Base-by-base conservation (phyloP, 495 filamentous ascomycete species). In the Pseudomonodictys pantanalensis region DNA sequence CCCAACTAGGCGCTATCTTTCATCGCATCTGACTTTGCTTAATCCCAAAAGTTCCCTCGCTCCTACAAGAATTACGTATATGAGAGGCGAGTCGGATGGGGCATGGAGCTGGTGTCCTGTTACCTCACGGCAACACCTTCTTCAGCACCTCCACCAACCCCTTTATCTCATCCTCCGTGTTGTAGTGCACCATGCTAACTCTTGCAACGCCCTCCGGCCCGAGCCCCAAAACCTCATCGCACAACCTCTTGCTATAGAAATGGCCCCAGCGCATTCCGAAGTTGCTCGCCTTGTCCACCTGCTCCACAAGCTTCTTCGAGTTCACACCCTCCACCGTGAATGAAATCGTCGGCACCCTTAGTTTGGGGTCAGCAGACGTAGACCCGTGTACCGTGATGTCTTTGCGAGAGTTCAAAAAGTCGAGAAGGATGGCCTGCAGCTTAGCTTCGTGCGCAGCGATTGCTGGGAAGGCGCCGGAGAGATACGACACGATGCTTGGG, bases 101-200 rank as follows among this genome's bases (percentile, higher is more conserved):
- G n/a, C n/a, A n/a, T n/a, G n/a, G n/a, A n/a, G n/a, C n/a, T n/a
- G n/a, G n/a, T n/a, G n/a, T n/a, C n/a, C n/a, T n/a, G n/a, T n/a
- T n/a, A n/a, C n/a, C n/a, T 39, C 25, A 62, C 15, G 58, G 52
- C 12, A 65, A 30, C 9, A 65, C 38, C n/a, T 60, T 56, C 38
- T 57, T 50, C 56, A 69, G 42, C 49, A 70, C 66, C 52, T 65
- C 61, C 11, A 65, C 56, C 30, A 60, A 69, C 49, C 48, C 70
- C 30, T 75, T 45, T 1, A 79, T 76, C 54, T 75, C 72, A 81
- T 79, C 65, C 85, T 85, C 72, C 6, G 83, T 89, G 67, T 90
- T 91, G 73, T 90, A 90, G 75, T 89, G 86, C 69, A 86, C 79
- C 75, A 88, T 76, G 64, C 81, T 85, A 32, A 89, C 83, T 68